Percentiles rank a stretch among this genome's conserved stretches.
Conservation (phyloP, 1,139 yeast genomes). For the Yamadazyma trypodendri region DNA sequence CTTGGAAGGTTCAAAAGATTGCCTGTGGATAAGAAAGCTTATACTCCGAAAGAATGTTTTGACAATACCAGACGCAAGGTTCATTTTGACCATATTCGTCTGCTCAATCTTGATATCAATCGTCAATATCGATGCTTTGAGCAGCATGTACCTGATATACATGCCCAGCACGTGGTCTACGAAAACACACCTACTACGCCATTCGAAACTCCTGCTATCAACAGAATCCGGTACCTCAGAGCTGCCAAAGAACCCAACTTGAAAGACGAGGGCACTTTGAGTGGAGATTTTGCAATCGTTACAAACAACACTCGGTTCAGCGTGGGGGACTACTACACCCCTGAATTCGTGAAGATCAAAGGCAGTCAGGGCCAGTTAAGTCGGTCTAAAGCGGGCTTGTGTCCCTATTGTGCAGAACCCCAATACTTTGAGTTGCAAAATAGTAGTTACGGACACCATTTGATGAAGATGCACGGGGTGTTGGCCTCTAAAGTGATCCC, state of each 20-base stretch:
- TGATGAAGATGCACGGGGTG: conserved; percentile 8
- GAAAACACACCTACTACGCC: background rate
- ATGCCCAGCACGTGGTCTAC: background rate
- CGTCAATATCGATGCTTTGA: background rate
- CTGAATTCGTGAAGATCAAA: conserved; percentile 6
- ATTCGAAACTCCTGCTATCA: background rate
- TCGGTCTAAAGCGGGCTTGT: conserved; percentile 6
- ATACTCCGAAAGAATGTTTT: conserved; percentile 4
- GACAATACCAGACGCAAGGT: background rate
- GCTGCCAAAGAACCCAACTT: conserved; percentile 1
- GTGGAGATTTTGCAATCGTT: conserved; percentile 4
- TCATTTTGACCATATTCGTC: conserved; percentile 1
- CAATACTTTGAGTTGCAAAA: conserved; percentile 7
- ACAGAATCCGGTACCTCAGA: conserved; percentile 7
- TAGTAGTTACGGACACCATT: conserved; percentile 9
- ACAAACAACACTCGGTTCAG: conserved; percentile 7
- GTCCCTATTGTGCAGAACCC: conserved; percentile 8
- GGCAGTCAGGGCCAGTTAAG: background rate
- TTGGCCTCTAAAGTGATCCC: conserved; percentile 8
- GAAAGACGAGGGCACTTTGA: background rate
- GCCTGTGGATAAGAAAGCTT: background rate
- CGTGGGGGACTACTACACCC: conserved; percentile 6
- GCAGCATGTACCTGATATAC: conserved; percentile 5
- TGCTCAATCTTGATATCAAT: background rate
- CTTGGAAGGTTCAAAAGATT: conserved; percentile 1